A percentile compares a stretch with the other conserved stretches of the same genome.
phyloP scores from a whole-genome alignment of 2,329 filamentous ascomycete species.

The Penicillium brasilianum region DNA sequence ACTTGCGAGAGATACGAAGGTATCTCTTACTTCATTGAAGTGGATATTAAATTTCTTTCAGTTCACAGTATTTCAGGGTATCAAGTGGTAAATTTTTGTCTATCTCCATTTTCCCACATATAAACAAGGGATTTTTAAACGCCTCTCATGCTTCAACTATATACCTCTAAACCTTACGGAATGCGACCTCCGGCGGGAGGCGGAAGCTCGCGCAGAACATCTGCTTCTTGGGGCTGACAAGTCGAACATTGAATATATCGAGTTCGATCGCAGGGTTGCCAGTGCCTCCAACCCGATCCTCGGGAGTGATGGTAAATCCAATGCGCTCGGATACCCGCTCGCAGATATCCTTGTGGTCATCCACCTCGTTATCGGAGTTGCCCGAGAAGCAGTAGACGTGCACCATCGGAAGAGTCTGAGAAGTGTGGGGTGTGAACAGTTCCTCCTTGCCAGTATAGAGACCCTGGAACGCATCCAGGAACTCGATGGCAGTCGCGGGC shows the following conservation, averaged over 20 bases:
- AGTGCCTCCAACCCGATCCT: conserved; percentile 55
- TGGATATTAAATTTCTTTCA: too few relatives aligned
- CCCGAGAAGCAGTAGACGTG: conserved; percentile 95
- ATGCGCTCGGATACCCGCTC: conserved; percentile 68
- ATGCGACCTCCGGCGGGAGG: conserved; percentile 81
- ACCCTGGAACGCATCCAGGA: conserved; percentile 77
- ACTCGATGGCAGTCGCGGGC: conserved; percentile 84
- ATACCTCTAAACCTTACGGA: conserved; percentile 49
- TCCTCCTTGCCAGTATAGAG: conserved; percentile 74
- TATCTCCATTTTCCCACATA: conserved; percentile 16
- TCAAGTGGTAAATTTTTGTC: conserved; percentile 18
- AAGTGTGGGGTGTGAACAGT: conserved; percentile 67
- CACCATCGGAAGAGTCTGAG: conserved; percentile 72
- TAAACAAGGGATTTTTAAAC: conserved; percentile 16
- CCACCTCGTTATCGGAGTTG: conserved; percentile 75
- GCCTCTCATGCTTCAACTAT: conserved; percentile 26
- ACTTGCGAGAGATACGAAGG: background rate
- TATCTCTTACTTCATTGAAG: conserved; percentile 7
- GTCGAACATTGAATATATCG: conserved; percentile 69
- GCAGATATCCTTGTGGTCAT: conserved; percentile 65
- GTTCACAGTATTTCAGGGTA: conserved; percentile 16
- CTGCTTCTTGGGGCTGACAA: conserved; percentile 90
- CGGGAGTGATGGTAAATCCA: conserved; percentile 61
- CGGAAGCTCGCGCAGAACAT: conserved; percentile 98
- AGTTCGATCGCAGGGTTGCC: conserved; percentile 65